A percentile compares a stretch with the other conserved stretches of the same genome.
These are phyloP conservation scores for Talaromyces thailandensis DNA, from an alignment of 495 filamentous ascomycete species.

Conservation along the genomic window DNA sequence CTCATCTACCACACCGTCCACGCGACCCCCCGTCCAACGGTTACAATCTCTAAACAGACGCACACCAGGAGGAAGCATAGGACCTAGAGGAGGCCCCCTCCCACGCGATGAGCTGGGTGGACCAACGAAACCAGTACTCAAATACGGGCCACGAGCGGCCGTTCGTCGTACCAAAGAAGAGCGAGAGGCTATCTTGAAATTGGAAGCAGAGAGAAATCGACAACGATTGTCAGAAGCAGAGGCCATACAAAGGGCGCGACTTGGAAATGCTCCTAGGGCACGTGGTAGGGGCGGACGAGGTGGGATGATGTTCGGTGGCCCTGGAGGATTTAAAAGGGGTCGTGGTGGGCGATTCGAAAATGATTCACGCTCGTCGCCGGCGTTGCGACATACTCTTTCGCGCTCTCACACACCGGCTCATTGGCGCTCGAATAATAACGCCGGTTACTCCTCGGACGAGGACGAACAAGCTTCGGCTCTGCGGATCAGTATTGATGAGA, in stretches of 20 bases:
- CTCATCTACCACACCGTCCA: constrained; percentile 7
- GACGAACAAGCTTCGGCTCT: constrained; percentile 20
- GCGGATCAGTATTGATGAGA: constrained; percentile 40
- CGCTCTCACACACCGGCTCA: neutral
- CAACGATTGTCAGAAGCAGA: constrained; percentile 37
- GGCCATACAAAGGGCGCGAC: constrained; percentile 30
- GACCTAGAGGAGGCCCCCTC: constrained; percentile 13
- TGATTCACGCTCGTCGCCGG: constrained; percentile 18
- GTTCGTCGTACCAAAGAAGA: constrained; percentile 44
- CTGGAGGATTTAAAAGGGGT: constrained; percentile 10
- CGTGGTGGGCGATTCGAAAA: constrained; percentile 13
- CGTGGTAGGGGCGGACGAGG: constrained; percentile 26
- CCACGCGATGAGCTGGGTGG: neutral
- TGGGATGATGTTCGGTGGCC: constrained; percentile 15
- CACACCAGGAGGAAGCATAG: constrained; percentile 28
- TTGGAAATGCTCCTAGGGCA: constrained; percentile 12
- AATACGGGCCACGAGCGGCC: constrained; percentile 38
- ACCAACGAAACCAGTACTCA: constrained; percentile 29
- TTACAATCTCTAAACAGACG: constrained; percentile 36
- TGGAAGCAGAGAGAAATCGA: constrained; percentile 36
- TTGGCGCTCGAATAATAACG: neutral
- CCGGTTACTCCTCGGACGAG: constrained; percentile 31
- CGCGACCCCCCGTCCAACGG: constrained; percentile 31
- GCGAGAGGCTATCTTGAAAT: constrained; percentile 38
- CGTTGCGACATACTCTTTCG: constrained; percentile 20